Base-by-base conservation (phyloP, 225 moss, liverwort and hornwort species). In the Bryum argenteum region DNA sequence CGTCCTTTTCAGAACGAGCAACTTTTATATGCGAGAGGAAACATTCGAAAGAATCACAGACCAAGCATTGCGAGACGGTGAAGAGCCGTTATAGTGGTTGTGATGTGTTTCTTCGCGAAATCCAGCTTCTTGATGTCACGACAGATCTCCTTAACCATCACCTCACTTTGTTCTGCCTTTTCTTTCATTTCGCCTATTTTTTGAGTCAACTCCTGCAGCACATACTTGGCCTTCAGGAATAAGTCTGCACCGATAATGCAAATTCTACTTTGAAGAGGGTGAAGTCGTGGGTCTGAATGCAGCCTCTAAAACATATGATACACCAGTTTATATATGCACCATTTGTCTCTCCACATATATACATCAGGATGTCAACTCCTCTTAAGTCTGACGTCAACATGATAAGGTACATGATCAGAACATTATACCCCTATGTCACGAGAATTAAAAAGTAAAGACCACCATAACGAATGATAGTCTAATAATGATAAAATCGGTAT, bases 41-140 rank as follows among this genome's bases (percentile, higher is more conserved):
- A 17, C 8, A 48, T 15, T 17, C 17, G 17, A 48, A 15, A 8
- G 17, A 48, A 48, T 16, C 33, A 66, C 83, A 77, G 71, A 94
- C 94, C 94, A 67, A 94, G 82, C 94, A 91, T 94, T 61, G 94
- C 94, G 68, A 94, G 94, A 62, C 94, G 90, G 81, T 94, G 94
- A 47, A 94, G 82, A 51, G 94, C 91, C 37, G 91, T 94, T 61
- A 94, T 94, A 63, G 91, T 90, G 22, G 90, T 94, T 37, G 94
- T 94, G 70, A 94, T 94, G 77, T 94, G 90, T 75, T 94, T 94
- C 74, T 94, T 94, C 9, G 94, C 94, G 70, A 87, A 91, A 80
- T 94, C 94, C 72, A 94, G 78, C 77, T 94, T 94, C 79, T 94
- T 94, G 10, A 94, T 91, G 82, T 94, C 94, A 54, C 94, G 87